Evolutionary conservation across 1,139 yeast species (phyloP), one percentile per base, ranked within the genome.

Genomic region (Sugiyamaella japonica): DNA sequence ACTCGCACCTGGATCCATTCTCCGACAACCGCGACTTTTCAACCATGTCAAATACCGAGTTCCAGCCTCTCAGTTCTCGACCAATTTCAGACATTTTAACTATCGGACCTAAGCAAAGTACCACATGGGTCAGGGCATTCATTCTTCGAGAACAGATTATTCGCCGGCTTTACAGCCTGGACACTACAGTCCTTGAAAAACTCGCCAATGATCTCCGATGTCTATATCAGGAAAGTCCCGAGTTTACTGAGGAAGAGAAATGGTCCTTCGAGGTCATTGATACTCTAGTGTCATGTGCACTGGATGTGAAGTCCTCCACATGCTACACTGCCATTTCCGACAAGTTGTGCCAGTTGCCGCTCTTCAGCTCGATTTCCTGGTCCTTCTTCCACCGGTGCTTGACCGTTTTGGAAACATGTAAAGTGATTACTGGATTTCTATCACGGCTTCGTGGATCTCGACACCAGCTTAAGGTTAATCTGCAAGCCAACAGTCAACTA

Each of bases 201-300:
- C 45, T 48, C 9, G 39, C 23, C 16, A 23, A 6, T 9, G 16
- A 41, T 12, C 51, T 48, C 13, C 13, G 10, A 15, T n/a, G 29
- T 12, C 16, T 32, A 28, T 23, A 16, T n/a, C 31, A 28, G 10
- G 38, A 32, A 39, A 15, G n/a, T 28, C 4, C 29, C 7, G 61
- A 59, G 37, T 60, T 73, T 13, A 68, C 76, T 0, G 55, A 42
- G 0, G 66, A 61, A 7, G 80, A 76, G 53, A 60, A 57, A 47
- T 75, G 78, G 79, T 59, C 71, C 0, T 58, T 66, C 10, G 56
- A 64, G 3, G 58, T 63, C 1, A 55, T 72, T 3, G 42, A 52
- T 1, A 32, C 52, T 0, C 57, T 71, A 7, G 59, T 57, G 2
- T 46, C 55, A 17, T 53, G 62, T 43, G 54, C 67, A 1, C 46